Conservation (phyloP, 2,329 filamentous ascomycete species). For the Fusarium albosuccineum region DNA sequence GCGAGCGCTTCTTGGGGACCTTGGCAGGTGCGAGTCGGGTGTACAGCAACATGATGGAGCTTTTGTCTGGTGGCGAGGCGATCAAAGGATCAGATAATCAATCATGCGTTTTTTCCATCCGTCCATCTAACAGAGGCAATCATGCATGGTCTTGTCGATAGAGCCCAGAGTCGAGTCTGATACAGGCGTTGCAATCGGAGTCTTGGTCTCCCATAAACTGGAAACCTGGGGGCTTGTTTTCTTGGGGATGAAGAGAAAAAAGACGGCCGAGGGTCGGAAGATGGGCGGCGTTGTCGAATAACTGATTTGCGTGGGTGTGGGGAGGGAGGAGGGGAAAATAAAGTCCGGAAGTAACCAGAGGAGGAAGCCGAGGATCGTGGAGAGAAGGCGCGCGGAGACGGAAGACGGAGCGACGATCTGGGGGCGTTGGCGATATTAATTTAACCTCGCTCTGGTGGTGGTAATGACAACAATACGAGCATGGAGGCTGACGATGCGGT, state of each 20-base stretch:
- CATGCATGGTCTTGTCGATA: constrained; percentile 25
- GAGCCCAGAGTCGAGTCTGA: constrained; percentile 7
- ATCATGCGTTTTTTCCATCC: constrained; percentile 40
- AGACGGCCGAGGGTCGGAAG: constrained; percentile 16
- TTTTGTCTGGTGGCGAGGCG: constrained; percentile 35
- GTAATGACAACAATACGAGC: constrained; percentile 1
- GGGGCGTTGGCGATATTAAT: constrained; percentile 27
- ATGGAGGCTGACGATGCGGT: constrained; percentile 20
- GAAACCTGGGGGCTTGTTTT: constrained; percentile 3
- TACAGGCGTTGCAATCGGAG: constrained; percentile 1
- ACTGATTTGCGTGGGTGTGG: constrained; percentile 37
- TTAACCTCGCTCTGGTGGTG: constrained; percentile 5
- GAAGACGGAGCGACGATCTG: constrained; percentile 8
- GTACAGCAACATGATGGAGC: constrained; percentile 66
- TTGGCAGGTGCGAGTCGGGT: constrained; percentile 70
- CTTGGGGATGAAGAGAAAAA: not conserved
- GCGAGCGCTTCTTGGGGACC: constrained; percentile 69
- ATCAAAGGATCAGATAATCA: constrained; percentile 39
- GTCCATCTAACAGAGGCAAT: constrained; percentile 18
- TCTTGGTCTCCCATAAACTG: not conserved
- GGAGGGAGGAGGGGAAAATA: constrained; percentile 30
- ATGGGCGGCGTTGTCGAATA: constrained; percentile 22
- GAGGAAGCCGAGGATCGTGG: constrained; percentile 36
- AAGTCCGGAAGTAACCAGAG: constrained; percentile 16
- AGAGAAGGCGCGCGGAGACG: constrained; percentile 24